Base-by-base conservation (phyloP, 805 yeast genomes). In the Saccharomycopsis guyanensis region DNA sequence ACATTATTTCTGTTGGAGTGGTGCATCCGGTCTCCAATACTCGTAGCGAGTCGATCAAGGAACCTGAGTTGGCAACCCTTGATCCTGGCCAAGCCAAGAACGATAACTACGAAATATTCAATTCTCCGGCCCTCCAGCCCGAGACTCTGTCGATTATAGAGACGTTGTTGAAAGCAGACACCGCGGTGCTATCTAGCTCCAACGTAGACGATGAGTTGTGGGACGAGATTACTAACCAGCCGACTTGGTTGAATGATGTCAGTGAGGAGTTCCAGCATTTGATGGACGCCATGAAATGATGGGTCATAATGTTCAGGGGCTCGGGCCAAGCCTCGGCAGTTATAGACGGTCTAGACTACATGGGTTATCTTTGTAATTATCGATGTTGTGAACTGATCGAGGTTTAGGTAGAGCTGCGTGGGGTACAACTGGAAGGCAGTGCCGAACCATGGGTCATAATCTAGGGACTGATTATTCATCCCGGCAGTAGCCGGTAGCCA, bases 161-260 rank as follows among this genome's bases (percentile, higher is more conserved):
- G 3, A 18, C 25, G 29, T 22, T 42, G 25, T 13, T 15, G 19
- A 32, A 33, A 19, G 18, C 23, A 16, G 25, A 7, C 19, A 25
- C 6, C 23, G 12, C 27, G 22, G 6, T 37, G 18, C 13, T 38
- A 31, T 18, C 34, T 12, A 41, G 25, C 18, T 18, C 38, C n/a
- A 60, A 65, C 15, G 58, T 63, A 3, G 82, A 76, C 52, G 60
- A 66, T 42, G 72, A 80, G 50, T 63, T 84, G 27, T 84, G 94
- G 94, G 80, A 76, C 57, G 89, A 83, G 52, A 80, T 84, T 46
- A 78, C 88, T 0, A 75, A 74, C 56, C 86, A 82, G 56, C 89
- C 89, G 0, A 79, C 75, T 54, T 84, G 94, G 94, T 61, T 84
- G 46, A 73, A 73, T 47, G 75, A 68, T 39, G 63, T 60, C 15